Base-by-base conservation (phyloP, 805 yeast species). In the Wickerhamiella domercqiae region DNA sequence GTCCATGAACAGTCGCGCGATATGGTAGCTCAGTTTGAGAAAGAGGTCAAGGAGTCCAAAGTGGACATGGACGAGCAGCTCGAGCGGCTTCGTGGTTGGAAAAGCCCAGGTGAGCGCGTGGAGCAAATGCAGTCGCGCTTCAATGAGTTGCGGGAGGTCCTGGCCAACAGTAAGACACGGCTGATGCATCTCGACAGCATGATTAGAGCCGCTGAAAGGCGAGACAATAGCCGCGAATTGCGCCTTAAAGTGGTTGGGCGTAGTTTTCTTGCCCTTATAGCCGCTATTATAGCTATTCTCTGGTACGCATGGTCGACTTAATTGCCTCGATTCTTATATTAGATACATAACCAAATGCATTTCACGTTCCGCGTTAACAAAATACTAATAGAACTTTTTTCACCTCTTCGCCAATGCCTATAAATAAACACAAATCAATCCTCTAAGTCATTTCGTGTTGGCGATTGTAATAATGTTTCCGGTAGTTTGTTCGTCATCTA, bases 1-100 rank as follows among this genome's bases (percentile, higher is more conserved):
- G 21, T 30, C 14, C 33, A 30, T 18, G 13, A 13, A n/a, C 33
- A 30, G 21, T n/a, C 33, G n/a, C 33, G 16, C 7, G 16, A 30
- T 7, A 30, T 30, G 33, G 33, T 30, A 5, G 33, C 16, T 13
- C 9, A 9, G 16, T 30, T 30, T 21, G 18, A 30, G 21, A 6
- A 9, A n/a, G 21, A 30, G 21, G 33, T 30, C 7, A 30, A 30
- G 7, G 16, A 15, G 11, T 17, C 11, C 20, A 21, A 30, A 30
- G 11, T n/a, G 5, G 33, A 13, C n/a, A 30, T 30, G 33, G 21
- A 14, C 21, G 21, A 5, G 7, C 33, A 30, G n/a, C 33, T 30
- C 33, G 11, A 30, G 21, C 20, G n/a, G 9, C 21, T 30, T 6
- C 13, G 18, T 6, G 16, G 16, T 15, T 30, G 33, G 33, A 18